Evolutionary conservation across 768 basidiomycete genomes (phyloP).

Genomic region (Mycena alexandri): DNA sequence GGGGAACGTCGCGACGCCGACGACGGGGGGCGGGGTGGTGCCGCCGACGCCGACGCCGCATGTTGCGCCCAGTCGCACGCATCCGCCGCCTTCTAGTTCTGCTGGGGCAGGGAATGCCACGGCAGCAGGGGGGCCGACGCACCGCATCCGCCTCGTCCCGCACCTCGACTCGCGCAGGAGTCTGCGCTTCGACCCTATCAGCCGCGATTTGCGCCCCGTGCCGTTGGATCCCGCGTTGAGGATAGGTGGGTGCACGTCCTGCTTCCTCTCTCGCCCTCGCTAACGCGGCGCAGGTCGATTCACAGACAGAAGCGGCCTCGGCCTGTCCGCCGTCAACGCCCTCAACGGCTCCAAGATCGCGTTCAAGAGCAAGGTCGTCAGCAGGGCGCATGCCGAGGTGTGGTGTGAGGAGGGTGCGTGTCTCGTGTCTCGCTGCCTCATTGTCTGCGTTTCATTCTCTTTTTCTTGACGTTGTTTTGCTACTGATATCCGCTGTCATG

Average conservation of each 20-base stretch:
- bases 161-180: slow-evolving; percentile 93
- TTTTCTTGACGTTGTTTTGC: no score
- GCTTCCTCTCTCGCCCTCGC: no score
- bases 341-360: slow-evolving; percentile 87
- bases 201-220: slow-evolving; percentile 79
- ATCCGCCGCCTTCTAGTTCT: not conserved
- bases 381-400: slow-evolving; percentile 93
- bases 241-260: no score
- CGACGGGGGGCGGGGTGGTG: not conserved
- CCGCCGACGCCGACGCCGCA: not conserved
- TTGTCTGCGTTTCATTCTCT: slow-evolving; percentile 42
- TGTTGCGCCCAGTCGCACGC: not conserved
- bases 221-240: slow-evolving; percentile 59
- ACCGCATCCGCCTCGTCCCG: slow-evolving; percentile 94
- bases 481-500: no score
- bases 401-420: slow-evolving; percentile 71
- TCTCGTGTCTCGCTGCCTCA: no score
- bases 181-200: slow-evolving; percentile 92
- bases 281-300: no score
- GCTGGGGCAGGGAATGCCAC: not conserved
- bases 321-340: slow-evolving; percentile 74
- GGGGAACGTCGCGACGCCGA: slow-evolving; percentile 13
- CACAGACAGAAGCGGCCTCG: slow-evolving; percentile 84
- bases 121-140: slow-evolving; percentile 44
- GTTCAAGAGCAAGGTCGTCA: slow-evolving; percentile 96